Base-by-base conservation (phyloP, 2,329 filamentous ascomycete species). In the Sarocladium oryzae region DNA sequence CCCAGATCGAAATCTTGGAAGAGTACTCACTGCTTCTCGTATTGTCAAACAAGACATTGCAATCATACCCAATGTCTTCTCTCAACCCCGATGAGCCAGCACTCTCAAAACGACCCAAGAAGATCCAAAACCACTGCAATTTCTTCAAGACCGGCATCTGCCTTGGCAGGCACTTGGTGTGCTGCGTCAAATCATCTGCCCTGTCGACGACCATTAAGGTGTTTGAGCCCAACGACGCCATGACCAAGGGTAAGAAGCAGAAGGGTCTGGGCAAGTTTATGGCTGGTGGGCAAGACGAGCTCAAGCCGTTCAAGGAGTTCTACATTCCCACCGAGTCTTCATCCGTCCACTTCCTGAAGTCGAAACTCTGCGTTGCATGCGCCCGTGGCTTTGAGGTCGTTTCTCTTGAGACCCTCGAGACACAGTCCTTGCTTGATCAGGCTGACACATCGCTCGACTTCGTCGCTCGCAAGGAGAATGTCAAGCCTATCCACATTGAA, bases 131-230 rank as follows among this genome's bases (percentile, higher is more conserved):
- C 61, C 91, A 96, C 70, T 95, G 92, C 69, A 96, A 92, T 68
- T 99, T 97, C 74, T 99, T 99, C 82, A 96, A 95, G 71, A 88
- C 90, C 16, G 93, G 93, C 35, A 95, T 96, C 61, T 97, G 93
- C 64, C 79, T 96, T 54, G 91, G 93, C 30, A 82, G 93, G 55
- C 93, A 97, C 65, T 77, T 99, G 51, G 93, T 99, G 26, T 97
- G 92, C 70, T 95, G 89, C 59, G 93, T 97, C 62, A 97, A 96
- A 74, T 95, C 89, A 36, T 92, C 88, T 16, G 88, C 91, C 2
- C 75, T 97, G 28, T 96, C 89, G 50, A 95, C 89, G 13, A 97
- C 92, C 2, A 96, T 99, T 75, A 97, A 97, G 71, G 93, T 97
- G n/a, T 97, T 89, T 69, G 92, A 99, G 70, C 93, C 93, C 1